phyloP scores from a whole-genome alignment of 768 basidiomycete species.

The Suillus americanus region DNA sequence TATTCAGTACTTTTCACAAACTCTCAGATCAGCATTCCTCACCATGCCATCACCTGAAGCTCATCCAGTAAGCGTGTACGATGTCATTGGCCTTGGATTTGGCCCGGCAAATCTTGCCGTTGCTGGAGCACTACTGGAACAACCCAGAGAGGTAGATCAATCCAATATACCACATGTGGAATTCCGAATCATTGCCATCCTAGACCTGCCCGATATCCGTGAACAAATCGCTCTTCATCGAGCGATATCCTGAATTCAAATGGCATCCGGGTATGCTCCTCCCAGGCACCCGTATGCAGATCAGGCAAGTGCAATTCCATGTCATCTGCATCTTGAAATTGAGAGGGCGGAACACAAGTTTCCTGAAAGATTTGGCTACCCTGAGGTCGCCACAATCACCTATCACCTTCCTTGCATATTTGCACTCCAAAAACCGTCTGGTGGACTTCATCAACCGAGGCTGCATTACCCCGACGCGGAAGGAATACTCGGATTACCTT shows the following conservation, averaged over 20 bases:
- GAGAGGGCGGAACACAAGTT: conserved; percentile 30
- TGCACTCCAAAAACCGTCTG: conserved; percentile 49
- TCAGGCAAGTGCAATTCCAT: conserved; percentile 34
- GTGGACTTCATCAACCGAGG: conserved; percentile 54
- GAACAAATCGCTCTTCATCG: conserved; percentile 44
- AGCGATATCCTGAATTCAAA: conserved; percentile 44
- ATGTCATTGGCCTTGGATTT: conserved; percentile 51
- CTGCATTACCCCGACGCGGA: conserved; percentile 49
- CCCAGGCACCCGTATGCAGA: conserved; percentile 53
- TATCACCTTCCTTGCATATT: conserved; percentile 52
- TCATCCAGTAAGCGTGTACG: conserved; percentile 25
- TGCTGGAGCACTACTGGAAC: conserved; percentile 49
- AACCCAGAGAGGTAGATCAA: conserved; percentile 24
- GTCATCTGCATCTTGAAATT: conserved; percentile 4
- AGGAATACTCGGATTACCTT: conserved; percentile 56
- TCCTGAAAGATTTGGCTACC: conserved; percentile 55
- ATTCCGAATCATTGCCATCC: conserved; percentile 1
- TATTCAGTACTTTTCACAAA: not conserved
- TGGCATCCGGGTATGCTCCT: conserved; percentile 62
- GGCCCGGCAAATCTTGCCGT: conserved; percentile 55
- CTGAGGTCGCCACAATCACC: conserved; percentile 50
- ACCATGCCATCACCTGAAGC: not conserved
- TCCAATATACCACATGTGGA: not conserved
- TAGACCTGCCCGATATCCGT: conserved; percentile 20
- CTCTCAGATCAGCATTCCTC: not conserved